Evolutionary conservation across 2,329 filamentous ascomycete genomes (phyloP).

Genomic region (Trichoderma semiorbis): DNA sequence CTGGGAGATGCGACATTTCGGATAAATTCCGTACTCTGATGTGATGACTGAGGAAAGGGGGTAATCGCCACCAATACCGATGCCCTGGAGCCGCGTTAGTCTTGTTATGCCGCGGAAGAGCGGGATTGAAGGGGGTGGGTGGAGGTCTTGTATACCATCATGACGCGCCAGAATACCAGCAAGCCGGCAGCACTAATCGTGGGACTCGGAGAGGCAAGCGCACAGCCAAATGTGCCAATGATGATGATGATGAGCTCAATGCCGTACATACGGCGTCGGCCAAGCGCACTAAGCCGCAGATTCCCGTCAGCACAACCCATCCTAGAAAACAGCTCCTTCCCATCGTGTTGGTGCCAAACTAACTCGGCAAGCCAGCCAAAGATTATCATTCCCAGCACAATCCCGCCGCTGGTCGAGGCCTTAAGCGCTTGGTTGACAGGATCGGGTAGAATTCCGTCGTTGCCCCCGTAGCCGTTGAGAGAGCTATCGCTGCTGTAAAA

Average conservation of each 20-base stretch:
- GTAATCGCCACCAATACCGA: constrained; percentile 80
- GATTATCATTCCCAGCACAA: constrained; percentile 71
- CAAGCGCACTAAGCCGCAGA: constrained; percentile 48
- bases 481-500: constrained; percentile 59
- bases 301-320: background rate
- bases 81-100: constrained; percentile 41
- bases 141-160: constrained; percentile 52
- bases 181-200: constrained; percentile 58
- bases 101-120: background rate
- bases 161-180: constrained; percentile 70
- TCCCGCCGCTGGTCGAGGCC: constrained; percentile 75
- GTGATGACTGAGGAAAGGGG: constrained; percentile 78
- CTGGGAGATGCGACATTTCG: constrained; percentile 17
- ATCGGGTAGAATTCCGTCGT: constrained; percentile 57
- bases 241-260: constrained; percentile 72
- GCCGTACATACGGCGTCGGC: constrained; percentile 79
- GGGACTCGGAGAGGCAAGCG: constrained; percentile 58
- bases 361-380: constrained; percentile 75
- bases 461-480: constrained; percentile 47
- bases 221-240: constrained; percentile 64
- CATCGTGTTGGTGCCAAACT: constrained; percentile 19
- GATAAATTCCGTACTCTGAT: constrained; percentile 51
- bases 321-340: background rate
- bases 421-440: constrained; percentile 71
- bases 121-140: background rate